Base-by-base conservation (phyloP, 1,284 basidiomycete genomes). In the Neolentinus lepideus region DNA sequence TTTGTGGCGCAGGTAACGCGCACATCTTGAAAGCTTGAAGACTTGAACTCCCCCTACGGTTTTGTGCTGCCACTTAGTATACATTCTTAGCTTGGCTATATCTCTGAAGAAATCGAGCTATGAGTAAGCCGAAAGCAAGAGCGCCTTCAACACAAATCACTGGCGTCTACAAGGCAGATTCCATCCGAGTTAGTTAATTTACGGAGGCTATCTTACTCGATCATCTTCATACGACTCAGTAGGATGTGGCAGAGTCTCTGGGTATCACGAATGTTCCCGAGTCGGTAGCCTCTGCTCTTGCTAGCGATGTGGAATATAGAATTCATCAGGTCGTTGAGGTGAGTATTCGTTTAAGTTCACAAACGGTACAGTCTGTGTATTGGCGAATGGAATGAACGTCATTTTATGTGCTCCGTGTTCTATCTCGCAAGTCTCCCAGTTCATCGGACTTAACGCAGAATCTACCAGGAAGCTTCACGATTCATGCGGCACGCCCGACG, bases 251-350 rank as follows among this genome's bases (percentile, higher is more conserved):
- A 47, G 94, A 98, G 64, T 88, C 90, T 0, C 71, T 98, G 27
- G 88, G 88, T 51, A 85, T 98, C 57, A 75, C 83, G n/a, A 86
- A 76, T 48, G 72, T 99, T 46, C 79, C 91, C 1, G 92, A 95
- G 56, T 71, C 80, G 4, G 90, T 98, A 11, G 90, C 94, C 1
- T 84, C 85, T 19, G 81, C 91, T 0, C 79, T 99, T 16, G 94
- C 96, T 1, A 93, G 92, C 59, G 97, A 99, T 74, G 93, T 98
- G 45, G 96, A 99, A 69, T 98, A 98, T 71, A 80, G 97, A 57
- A 83, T 98, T 66, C 94, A 96, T 68, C 92, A 96, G 67, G 85
- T 96, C 47, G 82, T 95, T 58, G 92, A 97, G 79, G 91, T 91
- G 60, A 58, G 73, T 64, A 29, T 26, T 9, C 11, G 36, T 14